Evolutionary conservation across 1,284 basidiomycete species (phyloP).

Genomic region (Phellopilus nigrolimitatus): DNA sequence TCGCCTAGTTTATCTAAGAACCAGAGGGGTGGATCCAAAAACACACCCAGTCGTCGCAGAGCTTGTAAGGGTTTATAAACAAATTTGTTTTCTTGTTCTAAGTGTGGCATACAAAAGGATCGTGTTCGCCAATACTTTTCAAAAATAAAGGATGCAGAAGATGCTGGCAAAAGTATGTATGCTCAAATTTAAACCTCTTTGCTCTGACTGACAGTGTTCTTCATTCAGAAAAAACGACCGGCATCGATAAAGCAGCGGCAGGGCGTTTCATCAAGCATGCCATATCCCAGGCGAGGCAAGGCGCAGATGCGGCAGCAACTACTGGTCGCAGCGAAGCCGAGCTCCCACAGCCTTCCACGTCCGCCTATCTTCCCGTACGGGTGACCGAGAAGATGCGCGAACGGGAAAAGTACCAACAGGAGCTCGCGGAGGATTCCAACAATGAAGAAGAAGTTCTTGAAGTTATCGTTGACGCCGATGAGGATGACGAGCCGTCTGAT

Average conservation of each 20-base stretch:
- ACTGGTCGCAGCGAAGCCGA: slow-evolving; percentile 25
- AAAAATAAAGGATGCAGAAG: slow-evolving; percentile 72
- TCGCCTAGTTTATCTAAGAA: slow-evolving; percentile 67
- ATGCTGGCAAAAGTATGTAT: slow-evolving; percentile 52
- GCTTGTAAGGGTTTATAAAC: slow-evolving; percentile 42
- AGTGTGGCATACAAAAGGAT: slow-evolving; percentile 42
- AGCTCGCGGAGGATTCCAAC: slow-evolving; percentile 41
- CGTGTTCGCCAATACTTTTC: slow-evolving; percentile 73
- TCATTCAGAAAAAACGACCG: slow-evolving; percentile 37
- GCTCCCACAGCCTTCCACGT: slow-evolving; percentile 25
- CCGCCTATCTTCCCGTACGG: slow-evolving; percentile 42
- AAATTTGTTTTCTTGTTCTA: neutral
- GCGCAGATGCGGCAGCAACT: slow-evolving; percentile 23
- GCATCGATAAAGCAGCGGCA: slow-evolving; percentile 74
- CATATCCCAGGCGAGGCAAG: slow-evolving; percentile 56
- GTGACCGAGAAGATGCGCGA: slow-evolving; percentile 66
- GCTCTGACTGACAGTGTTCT: neutral
- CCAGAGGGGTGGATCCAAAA: slow-evolving; percentile 70
- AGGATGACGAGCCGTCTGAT: slow-evolving; percentile 30
- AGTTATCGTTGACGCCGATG: slow-evolving; percentile 39
- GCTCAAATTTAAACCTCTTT: neutral
- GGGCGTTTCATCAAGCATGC: slow-evolving; percentile 78
- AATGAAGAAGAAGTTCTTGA: slow-evolving; percentile 42
- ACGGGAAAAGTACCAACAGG: slow-evolving; percentile 55
- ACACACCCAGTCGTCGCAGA: slow-evolving; percentile 70